These are phyloP conservation scores for Epichloe scottii DNA, from an alignment of 2,329 filamentous ascomycete genomes.

Conservation along the genomic window DNA sequence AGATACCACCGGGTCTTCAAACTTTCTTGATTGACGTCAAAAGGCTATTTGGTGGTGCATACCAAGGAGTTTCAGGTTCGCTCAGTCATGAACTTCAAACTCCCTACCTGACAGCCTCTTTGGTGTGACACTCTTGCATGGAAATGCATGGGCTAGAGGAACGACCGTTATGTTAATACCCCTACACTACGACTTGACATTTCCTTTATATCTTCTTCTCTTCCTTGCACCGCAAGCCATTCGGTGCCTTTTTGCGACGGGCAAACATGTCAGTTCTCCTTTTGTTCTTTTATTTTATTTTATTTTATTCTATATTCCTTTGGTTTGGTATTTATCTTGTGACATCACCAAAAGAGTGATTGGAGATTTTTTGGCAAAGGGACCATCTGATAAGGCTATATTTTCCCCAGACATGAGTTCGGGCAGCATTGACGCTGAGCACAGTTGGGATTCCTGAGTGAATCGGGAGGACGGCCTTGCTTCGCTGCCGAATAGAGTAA, in stretches of 20 bases:
- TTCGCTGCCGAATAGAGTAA: neutral
- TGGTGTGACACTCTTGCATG: neutral
- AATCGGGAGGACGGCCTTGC: neutral
- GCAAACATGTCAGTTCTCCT: neutral
- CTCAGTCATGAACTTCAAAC: neutral
- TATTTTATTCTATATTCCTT: neutral
- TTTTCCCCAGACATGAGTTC: neutral
- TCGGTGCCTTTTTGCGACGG: neutral
- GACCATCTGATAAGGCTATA: neutral
- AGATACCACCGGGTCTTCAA: neutral
- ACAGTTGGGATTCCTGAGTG: neutral
- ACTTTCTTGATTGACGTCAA: neutral
- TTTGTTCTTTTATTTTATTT: neutral
- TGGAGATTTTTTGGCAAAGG: neutral
- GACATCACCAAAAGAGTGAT: neutral
- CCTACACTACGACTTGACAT: neutral
- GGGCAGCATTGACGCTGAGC: neutral
- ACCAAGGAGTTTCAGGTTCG: neutral
- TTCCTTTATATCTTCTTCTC: neutral
- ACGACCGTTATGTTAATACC: neutral
- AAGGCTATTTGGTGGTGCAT: neutral
- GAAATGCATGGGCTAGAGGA: neutral
- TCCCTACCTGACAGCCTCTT: neutral
- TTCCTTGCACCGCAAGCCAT: neutral
- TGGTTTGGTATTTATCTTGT: neutral